A percentile compares a stretch with the other conserved stretches of the same genome.
Conservation (phyloP, 2,329 filamentous ascomycete species). For the Epichloe gansuensis region DNA sequence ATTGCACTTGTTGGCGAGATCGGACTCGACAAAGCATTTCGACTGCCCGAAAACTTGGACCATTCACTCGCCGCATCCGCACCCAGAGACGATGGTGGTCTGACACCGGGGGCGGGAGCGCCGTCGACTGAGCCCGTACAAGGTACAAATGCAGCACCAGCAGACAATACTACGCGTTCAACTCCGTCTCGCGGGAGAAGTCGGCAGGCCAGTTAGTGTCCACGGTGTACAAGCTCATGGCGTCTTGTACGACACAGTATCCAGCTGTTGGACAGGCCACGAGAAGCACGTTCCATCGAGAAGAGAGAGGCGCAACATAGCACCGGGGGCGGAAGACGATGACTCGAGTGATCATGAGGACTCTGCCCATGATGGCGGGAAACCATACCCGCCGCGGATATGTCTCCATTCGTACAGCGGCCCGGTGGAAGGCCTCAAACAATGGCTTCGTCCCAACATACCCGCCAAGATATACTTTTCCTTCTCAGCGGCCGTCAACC, state of each 20-base stretch:
- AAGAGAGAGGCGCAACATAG: constrained; percentile 41
- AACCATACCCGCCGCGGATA: constrained; percentile 72
- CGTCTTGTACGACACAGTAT: constrained; percentile 51
- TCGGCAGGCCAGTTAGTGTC: constrained; percentile 52
- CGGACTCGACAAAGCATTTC: constrained; percentile 65
- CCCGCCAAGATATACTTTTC: constrained; percentile 77
- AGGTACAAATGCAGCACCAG: constrained; percentile 59
- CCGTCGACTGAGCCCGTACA: constrained; percentile 52
- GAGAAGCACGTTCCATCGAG: constrained; percentile 51
- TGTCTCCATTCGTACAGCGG: constrained; percentile 93
- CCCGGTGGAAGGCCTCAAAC: constrained; percentile 58
- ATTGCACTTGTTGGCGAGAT: constrained; percentile 64
- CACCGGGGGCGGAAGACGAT: constrained; percentile 32
- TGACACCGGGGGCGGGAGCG: constrained; percentile 64
- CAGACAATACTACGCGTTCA: constrained; percentile 52
- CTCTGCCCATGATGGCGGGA: constrained; percentile 20
- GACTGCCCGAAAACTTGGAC: constrained; percentile 51
- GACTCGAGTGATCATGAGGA: constrained; percentile 22
- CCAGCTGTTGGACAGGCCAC: constrained; percentile 56
- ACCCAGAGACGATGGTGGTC: constrained; percentile 15
- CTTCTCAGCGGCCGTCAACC: constrained; percentile 76
- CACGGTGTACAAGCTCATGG: constrained; percentile 72
- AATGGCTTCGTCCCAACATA: constrained; percentile 62
- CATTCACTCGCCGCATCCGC: constrained; percentile 16
- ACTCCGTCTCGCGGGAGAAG: constrained; percentile 56